Percentiles rank a stretch among this genome's conserved stretches.
phyloP scores from a whole-genome alignment of 2,329 filamentous ascomycete genomes.

The Nemania serpens region DNA sequence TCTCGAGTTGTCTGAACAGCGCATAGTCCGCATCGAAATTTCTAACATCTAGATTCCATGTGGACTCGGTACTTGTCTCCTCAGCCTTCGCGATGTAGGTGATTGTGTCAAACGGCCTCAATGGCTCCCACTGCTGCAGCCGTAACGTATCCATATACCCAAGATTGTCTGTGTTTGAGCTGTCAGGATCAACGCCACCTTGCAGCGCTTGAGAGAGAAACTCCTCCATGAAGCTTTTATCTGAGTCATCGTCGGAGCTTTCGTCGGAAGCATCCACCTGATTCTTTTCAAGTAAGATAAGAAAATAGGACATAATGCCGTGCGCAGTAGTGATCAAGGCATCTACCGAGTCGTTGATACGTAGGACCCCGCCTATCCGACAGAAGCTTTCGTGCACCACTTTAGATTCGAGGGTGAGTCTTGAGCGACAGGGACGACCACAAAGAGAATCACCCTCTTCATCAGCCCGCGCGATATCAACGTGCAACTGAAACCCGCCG shows the following conservation, averaged over 20 bases:
- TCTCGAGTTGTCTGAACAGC: not conserved
- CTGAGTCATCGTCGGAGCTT: not conserved
- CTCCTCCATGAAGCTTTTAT: not conserved
- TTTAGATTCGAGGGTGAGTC: not conserved
- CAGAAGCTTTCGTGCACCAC: conserved; percentile 5
- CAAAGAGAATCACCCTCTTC: not conserved
- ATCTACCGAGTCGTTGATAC: conserved; percentile 2
- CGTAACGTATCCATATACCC: not conserved
- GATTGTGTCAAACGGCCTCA: conserved; percentile 5
- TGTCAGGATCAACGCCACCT: not conserved
- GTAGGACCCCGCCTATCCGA: conserved; percentile 1
- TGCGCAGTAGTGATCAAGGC: conserved; percentile 3
- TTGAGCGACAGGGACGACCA: conserved; percentile 4
- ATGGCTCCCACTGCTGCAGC: not conserved
- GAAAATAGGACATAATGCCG: conserved; percentile 1
- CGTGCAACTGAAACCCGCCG: not conserved
- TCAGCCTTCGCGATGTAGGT: conserved; percentile 2
- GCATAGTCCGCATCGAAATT: conserved; percentile 8
- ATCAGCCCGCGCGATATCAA: conserved; percentile 1
- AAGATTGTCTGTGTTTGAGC: not conserved
- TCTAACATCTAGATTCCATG: not conserved
- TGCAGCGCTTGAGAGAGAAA: not conserved
- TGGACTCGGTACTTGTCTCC: not conserved
- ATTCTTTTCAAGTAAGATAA: not conserved
- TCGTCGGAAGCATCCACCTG: not conserved